Percentiles rank a stretch among this genome's conserved stretches.
Conservation (phyloP, 495 filamentous ascomycete genomes). For the Aspergillus incahuasiensis region DNA sequence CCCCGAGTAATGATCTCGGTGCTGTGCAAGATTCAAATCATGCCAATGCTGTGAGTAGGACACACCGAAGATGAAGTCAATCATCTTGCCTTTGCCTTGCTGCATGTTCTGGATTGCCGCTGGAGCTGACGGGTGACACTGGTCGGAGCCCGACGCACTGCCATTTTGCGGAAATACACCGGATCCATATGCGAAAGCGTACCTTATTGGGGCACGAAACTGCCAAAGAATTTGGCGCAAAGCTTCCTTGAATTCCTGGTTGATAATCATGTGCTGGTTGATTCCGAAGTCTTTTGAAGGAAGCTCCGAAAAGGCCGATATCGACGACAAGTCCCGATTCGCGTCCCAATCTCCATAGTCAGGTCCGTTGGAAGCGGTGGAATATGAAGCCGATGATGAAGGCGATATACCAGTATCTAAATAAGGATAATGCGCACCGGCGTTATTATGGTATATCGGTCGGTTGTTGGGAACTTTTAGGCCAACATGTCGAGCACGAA, state of each 20-base stretch:
- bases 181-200: constrained; percentile 95
- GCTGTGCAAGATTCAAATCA: constrained; percentile 78
- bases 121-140: constrained; percentile 71
- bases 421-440: constrained; percentile 7
- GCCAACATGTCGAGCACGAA: constrained; percentile 18
- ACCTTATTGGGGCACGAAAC: constrained; percentile 87
- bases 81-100: constrained; percentile 86
- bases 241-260: constrained; percentile 88
- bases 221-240: constrained; percentile 86
- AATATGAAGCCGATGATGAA: constrained; percentile 33
- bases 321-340: constrained; percentile 64
- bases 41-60: constrained; percentile 97
- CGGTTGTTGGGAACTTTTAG: constrained; percentile 10
- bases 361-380: constrained; percentile 30
- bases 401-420: constrained; percentile 10
- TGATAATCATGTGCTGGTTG: constrained; percentile 93
- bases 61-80: constrained; percentile 97
- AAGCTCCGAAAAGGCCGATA: constrained; percentile 78
- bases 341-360: constrained; percentile 67
- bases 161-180: constrained; percentile 87
- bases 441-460: constrained; percentile 11
- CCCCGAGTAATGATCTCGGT: constrained; percentile 88
- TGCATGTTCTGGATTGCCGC: constrained; percentile 74
- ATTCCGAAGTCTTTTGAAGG: constrained; percentile 85
- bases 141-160: constrained; percentile 37